These are phyloP conservation scores for Xylaria sp. DNA, from an alignment of 2,329 filamentous ascomycete genomes.

Conservation along the genomic window DNA sequence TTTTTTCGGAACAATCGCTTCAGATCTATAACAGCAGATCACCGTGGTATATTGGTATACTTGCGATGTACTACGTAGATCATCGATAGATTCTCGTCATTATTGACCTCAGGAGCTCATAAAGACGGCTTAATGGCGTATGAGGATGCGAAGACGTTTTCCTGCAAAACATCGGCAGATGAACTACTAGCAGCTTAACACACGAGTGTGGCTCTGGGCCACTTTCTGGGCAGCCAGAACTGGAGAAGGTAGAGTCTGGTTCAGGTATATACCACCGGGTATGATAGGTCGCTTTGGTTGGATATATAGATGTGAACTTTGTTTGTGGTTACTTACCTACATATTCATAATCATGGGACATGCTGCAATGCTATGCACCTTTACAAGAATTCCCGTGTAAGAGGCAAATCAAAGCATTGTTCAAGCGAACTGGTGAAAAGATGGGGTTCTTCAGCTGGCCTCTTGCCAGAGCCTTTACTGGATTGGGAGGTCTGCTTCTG, in stretches of 20 bases:
- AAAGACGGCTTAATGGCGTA: not conserved
- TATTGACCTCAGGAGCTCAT: slow-evolving; percentile 12
- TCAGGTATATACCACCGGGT: not conserved
- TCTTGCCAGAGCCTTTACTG: slow-evolving; percentile 24
- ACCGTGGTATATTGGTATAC: slow-evolving; percentile 24
- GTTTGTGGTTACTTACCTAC: not conserved
- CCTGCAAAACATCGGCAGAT: slow-evolving; percentile 13
- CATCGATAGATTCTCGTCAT: slow-evolving; percentile 17
- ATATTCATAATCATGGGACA: slow-evolving; percentile 1
- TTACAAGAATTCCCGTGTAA: slow-evolving; percentile 20
- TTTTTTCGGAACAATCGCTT: slow-evolving; percentile 22
- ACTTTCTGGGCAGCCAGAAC: not conserved
- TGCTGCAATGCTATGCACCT: slow-evolving; percentile 6
- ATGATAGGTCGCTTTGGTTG: slow-evolving; percentile 5
- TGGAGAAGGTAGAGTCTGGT: not conserved
- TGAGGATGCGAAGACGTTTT: not conserved
- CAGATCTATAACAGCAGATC: slow-evolving; percentile 15
- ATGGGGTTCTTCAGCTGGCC: slow-evolving; percentile 30
- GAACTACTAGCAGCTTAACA: not conserved
- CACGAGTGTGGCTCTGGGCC: not conserved
- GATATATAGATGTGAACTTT: not conserved
- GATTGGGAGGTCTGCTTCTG: slow-evolving; percentile 27
- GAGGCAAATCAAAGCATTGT: slow-evolving; percentile 13
- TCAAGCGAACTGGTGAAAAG: slow-evolving; percentile 13
- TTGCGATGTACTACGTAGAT: slow-evolving; percentile 17